These are phyloP conservation scores for Dendrobium nobile DNA, from an alignment of 106 monocot genomes.

Conservation along the genomic window DNA sequence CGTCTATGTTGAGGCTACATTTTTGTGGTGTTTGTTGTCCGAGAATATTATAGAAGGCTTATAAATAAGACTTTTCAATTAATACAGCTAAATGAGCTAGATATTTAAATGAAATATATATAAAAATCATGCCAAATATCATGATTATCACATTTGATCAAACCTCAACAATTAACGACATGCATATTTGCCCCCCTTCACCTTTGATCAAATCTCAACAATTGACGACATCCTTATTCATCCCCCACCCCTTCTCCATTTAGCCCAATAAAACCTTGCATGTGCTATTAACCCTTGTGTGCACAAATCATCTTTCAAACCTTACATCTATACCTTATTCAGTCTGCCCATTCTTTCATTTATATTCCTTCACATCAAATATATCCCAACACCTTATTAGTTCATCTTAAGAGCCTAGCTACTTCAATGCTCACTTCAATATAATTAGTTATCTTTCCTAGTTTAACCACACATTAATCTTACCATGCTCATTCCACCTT, in stretches of 20 bases:
- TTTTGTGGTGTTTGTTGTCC: no score
- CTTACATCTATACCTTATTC: not conserved
- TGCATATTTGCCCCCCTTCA: not conserved
- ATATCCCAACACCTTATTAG: no score
- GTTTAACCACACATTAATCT: not conserved
- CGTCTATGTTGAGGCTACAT: not conserved
- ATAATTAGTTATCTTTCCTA: not conserved
- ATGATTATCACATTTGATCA: no score
- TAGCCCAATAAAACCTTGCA: not conserved
- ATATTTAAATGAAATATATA: no score
- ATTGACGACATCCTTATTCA: no score
- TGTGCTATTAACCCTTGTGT: not conserved
- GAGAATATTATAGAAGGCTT: no score
- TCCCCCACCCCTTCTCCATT: no score
- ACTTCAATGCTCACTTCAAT: not conserved
- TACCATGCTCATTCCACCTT: not conserved
- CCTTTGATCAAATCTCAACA: not conserved
- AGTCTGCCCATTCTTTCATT: not conserved
- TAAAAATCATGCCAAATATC: no score
- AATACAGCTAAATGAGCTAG: no score
- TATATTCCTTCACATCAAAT: not conserved
- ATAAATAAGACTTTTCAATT: no score
- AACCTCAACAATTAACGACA: no score
- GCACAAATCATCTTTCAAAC: not conserved
- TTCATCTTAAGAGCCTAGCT: not conserved